Evolutionary conservation across 2,329 filamentous ascomycete species (phyloP), one percentile per base, ranked within the genome.

Genomic region (Cladorrhinum sp.): DNA sequence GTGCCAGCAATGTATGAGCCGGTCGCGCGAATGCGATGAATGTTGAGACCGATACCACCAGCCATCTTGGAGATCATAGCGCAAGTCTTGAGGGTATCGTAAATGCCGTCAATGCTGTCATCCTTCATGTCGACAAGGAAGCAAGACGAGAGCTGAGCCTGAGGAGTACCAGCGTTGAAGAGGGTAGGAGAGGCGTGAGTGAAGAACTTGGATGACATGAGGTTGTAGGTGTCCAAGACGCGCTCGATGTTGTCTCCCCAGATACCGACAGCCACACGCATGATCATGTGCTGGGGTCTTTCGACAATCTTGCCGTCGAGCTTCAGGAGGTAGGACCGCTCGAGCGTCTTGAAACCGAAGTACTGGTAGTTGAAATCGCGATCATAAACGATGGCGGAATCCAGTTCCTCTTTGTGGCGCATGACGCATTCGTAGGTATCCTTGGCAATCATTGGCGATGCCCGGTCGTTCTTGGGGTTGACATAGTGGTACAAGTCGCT

Each of bases 291-390:
- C 79, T 99, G 95, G 50, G 95, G 95, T 71, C 95, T 88, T 81
- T 99, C 95, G 56, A 93, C 93, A 73, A 98, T 92, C 80, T 97
- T 96, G 75, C 92, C 93, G 71, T 97, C 85, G 67, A 98, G 90
- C 74, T 96, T 93, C 68, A 99, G 88, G 56, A 99, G 88, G 73
- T 99, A 99, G 72, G 95, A 99, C 63, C 95, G 89, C 82, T 99
- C 95, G 41, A 99, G 82, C 7, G 95, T 99, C 86, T 99, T 99
- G 87, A 99, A 99, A 66, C 95, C 95, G 72, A 99, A 99, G 81
- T 96, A 99, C 81, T 99, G 95, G 82, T 99, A 99, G 85, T 98
- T 97, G 85, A 99, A 99, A 76, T 99, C 95, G 69, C 95, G 90
- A 80, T 99, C 95, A 72, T 98, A 99, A 71, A 99, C 93, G 75